phyloP scores from a whole-genome alignment of 352 stramenopile species.

The Pythium diclinum region DNA sequence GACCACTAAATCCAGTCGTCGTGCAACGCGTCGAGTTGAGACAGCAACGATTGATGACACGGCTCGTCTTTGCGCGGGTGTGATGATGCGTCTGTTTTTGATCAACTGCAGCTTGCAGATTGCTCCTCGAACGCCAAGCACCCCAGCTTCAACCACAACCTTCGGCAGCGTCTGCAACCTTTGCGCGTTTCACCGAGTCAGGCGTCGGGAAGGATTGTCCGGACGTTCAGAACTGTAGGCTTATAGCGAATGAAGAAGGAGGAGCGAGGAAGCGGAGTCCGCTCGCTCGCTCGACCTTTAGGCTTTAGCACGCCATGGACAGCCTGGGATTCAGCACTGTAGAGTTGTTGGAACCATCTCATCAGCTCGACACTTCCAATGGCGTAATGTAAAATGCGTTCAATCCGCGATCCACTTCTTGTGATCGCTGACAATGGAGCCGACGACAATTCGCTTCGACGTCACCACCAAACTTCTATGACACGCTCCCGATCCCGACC shows the following conservation, averaged over 20 bases:
- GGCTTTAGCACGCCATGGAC: not conserved
- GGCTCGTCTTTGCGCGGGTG: not conserved
- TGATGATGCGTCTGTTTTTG: not conserved
- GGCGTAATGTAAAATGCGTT: slow-evolving; percentile 1
- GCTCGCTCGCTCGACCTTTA: too few species aligned
- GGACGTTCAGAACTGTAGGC: not conserved
- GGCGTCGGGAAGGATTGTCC: not conserved
- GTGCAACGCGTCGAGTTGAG: not conserved
- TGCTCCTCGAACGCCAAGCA: not conserved
- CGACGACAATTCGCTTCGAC: not conserved
- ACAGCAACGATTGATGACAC: slow-evolving; percentile 13
- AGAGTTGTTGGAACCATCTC: not conserved
- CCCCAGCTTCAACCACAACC: slow-evolving; percentile 1
- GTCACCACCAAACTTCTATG: not conserved
- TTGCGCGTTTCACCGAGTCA: not conserved
- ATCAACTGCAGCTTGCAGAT: not conserved
- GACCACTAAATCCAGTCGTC: not conserved
- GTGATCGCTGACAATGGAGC: not conserved
- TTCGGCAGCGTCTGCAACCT: not conserved
- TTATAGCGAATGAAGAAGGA: not conserved
- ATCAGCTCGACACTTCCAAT: not conserved
- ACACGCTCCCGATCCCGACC: not conserved
- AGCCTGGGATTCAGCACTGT: not conserved
- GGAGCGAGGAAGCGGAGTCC: not conserved
- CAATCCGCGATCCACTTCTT: not conserved